Evolutionary conservation across 768 basidiomycete species (phyloP).

Genomic region (Lentinula detonsa): DNA sequence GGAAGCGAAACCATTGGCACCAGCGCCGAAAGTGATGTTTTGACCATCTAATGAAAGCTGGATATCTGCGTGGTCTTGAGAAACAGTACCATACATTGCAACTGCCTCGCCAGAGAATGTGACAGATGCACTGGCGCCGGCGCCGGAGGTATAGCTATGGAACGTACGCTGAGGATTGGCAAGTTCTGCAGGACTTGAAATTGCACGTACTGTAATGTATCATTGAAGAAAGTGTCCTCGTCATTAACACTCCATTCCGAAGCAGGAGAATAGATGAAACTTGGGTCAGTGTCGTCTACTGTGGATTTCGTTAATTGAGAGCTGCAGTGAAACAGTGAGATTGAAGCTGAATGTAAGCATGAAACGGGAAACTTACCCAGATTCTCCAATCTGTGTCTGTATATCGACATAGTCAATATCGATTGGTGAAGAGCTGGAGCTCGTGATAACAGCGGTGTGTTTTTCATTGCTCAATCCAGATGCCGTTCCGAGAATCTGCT

Average conservation of each 20-base stretch:
- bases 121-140: constrained; percentile 35
- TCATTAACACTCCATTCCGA: constrained; percentile 30
- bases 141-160: constrained; percentile 32
- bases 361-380: constrained; percentile 22
- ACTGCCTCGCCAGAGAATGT: constrained; percentile 46
- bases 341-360: background rate
- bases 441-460: constrained; percentile 44
- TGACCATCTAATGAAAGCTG: constrained; percentile 39
- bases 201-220: constrained; percentile 37
- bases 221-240: constrained; percentile 23
- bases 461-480: constrained; percentile 35
- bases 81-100: constrained; percentile 46
- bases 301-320: constrained; percentile 21
- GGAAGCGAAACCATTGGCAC: constrained; percentile 26
- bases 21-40: constrained; percentile 25
- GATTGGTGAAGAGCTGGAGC: constrained; percentile 33
- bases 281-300: constrained; percentile 35
- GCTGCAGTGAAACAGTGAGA: constrained; percentile 11
- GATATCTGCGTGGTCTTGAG: constrained; percentile 44
- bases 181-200: background rate
- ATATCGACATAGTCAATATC: constrained; percentile 48
- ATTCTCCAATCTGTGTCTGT: constrained; percentile 28
- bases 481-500: constrained; percentile 37
- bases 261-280: constrained; percentile 32
- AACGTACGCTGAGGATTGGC: background rate